phyloP scores from a whole-genome alignment of 805 yeast species.

The Metschnikowia koreensis region DNA sequence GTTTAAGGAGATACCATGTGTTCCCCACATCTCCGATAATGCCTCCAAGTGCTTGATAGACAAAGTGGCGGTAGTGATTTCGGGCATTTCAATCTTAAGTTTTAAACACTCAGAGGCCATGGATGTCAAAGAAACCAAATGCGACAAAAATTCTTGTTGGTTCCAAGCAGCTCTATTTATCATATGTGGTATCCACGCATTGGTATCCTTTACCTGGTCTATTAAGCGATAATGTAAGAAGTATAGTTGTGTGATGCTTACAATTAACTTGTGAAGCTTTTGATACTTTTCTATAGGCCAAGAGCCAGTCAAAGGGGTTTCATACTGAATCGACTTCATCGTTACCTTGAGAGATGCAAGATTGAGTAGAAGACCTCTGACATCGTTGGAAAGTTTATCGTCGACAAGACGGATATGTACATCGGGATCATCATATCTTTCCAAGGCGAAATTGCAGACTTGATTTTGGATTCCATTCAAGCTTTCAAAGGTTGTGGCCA shows the following conservation, averaged over 20 bases:
- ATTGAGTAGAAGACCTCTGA: constrained; percentile 22
- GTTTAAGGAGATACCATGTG: constrained; percentile 20
- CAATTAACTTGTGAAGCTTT: constrained; percentile 21
- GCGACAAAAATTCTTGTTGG: constrained; percentile 26
- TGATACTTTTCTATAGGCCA: constrained; percentile 32
- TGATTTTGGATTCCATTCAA: constrained; percentile 30
- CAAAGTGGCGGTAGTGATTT: constrained; percentile 30
- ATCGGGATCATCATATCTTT: constrained; percentile 21
- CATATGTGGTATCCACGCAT: constrained; percentile 27
- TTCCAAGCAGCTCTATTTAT: constrained; percentile 32
- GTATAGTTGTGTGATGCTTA: constrained; percentile 29
- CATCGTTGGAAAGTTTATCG: constrained; percentile 22
- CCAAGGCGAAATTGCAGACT: constrained; percentile 26
- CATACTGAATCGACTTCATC: constrained; percentile 28
- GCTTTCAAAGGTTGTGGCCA: constrained; percentile 24
- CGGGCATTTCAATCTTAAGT: constrained; percentile 27
- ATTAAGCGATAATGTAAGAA: constrained; percentile 23
- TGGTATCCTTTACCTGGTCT: constrained; percentile 27
- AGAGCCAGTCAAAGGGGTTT: constrained; percentile 28
- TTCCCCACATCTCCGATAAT: constrained; percentile 30
- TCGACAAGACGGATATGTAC: constrained; percentile 21
- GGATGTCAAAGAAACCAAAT: constrained; percentile 27
- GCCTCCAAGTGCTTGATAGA: constrained; percentile 30
- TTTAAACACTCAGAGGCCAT: constrained; percentile 31
- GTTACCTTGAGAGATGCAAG: constrained; percentile 22